Evolutionary conservation across 2,329 filamentous ascomycete genomes (phyloP), one percentile per base, ranked within the genome.

Genomic region (Trichoderma cornu-damae): DNA sequence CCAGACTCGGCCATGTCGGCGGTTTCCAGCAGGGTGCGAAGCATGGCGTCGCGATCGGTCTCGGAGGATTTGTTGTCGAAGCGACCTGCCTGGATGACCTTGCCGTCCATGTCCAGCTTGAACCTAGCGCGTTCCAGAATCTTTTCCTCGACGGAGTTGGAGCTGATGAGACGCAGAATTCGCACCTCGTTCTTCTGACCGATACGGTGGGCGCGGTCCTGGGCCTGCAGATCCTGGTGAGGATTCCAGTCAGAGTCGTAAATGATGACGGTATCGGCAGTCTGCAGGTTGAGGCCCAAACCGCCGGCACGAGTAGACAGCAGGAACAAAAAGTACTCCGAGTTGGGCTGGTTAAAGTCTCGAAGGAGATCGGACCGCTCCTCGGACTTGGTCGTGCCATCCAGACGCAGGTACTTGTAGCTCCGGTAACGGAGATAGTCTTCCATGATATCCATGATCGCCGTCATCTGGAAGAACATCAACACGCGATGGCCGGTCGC

Each of bases 381-480:
- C 68, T 99, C 94, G 1, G 94, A 92, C 72, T 99, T 99, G 44
- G 94, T 99, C 0, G 91, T 94, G 77, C 94, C 94, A 68, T 99
- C 94, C 59, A 99, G 80, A 70, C 94, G 91, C 63, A 99, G 80
- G 70, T 96, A 99, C 67, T 88, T 81, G 64, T 96, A 80, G 46
- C 87, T 88, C 62, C 90, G 84, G 68, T 90, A 87, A 3, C 93
- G 87, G 61, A 99, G 75, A 71, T 96, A 99, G 71, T 99, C 94
- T 67, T 99, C 94, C 94, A 99, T 97, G 68, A 99, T 99, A 74
- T 99, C 96, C 94, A 99, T 99, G 70, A 99, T 99, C 61, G 96
- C 92, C 3, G 94, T 99, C 94, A 99, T 99, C 72, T 99, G 94
- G 81, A 99, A 99, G 82, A 99, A 99, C 89, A 99, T 97, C 71